Evolutionary conservation across 2,329 filamentous ascomycete genomes (phyloP), one percentile per base, ranked within the genome.

Genomic region (Fusarium tupiense): DNA sequence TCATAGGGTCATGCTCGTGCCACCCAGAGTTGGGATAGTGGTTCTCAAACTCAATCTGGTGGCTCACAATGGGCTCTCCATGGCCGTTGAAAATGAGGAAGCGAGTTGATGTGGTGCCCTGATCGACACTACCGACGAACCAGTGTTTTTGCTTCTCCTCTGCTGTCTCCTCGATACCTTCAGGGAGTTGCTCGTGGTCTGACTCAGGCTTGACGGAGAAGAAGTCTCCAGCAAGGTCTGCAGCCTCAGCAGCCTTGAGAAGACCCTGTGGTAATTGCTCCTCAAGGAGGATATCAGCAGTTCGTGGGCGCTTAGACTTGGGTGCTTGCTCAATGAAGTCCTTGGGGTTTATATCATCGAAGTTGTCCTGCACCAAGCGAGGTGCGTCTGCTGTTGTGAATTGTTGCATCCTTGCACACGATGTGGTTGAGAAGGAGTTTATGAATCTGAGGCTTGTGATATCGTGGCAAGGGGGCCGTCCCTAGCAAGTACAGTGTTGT

Each of bases 61-160:
- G 94, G 76, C 91, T 92, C 43, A 93, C 94, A 50, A 96, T 89
- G 8, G 93, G 93, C 67, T 93, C 91, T 63, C 95, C 94, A 47
- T 89, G 85, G 73, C 90, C 91, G 83, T 97, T 91, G 85, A 98
- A 98, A 80, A 98, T 95, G 77, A 98, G 89, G 84, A 98, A 98
- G 43, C 95, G 90, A 40, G 94, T 94, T 67, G 93, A 96, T 38
- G 95, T 98, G 19, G 95, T 98, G 67, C 95, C 95, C 80, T 97
- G 94, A 81, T 98, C 95, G 81, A 98, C 95, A 76, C 93, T 94
- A 69, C 94, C 95, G 69, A 97, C 92, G 79, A 94, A 97, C 84
- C 89, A 89, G 64, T 91, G 76, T 54, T 79, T 71, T 53, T 74
- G 64, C 47, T 76, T 72, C 69, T 83, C 80, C 20, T 81, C 78